Conservation (phyloP, 495 filamentous ascomycete species). For the Copromyces sp. region DNA sequence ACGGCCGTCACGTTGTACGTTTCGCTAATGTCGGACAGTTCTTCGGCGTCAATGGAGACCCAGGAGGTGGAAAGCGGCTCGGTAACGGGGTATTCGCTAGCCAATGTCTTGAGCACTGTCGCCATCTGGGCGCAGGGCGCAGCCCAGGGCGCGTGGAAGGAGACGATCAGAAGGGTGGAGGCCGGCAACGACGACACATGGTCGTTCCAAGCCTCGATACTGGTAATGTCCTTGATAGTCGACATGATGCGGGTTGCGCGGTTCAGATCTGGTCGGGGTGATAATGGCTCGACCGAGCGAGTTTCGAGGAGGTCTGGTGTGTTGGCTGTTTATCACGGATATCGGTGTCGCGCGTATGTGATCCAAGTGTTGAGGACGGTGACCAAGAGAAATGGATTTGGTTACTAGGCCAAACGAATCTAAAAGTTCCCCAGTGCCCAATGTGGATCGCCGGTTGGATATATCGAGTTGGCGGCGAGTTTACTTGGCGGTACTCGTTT, state of each 20-base stretch:
- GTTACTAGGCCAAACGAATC: neutral
- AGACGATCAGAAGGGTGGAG: constrained; percentile 65
- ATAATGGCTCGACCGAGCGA: neutral
- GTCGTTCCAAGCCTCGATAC: constrained; percentile 54
- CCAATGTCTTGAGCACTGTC: constrained; percentile 74
- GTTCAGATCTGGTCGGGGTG: neutral
- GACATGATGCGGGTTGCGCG: constrained; percentile 43
- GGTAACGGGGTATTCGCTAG: constrained; percentile 63
- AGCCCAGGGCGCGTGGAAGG: constrained; percentile 96
- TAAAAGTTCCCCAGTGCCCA: neutral
- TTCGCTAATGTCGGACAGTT: constrained; percentile 77
- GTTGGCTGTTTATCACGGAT: neutral
- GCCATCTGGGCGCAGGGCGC: constrained; percentile 90
- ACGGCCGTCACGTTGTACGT: constrained; percentile 88
- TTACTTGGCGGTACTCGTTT: neutral
- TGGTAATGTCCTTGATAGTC: constrained; percentile 60
- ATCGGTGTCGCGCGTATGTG: neutral
- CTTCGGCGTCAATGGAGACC: constrained; percentile 81
- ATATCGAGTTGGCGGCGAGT: neutral
- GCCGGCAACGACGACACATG: constrained; percentile 54
- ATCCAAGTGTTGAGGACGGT: neutral
- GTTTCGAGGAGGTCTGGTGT: neutral
- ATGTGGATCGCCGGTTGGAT: neutral
- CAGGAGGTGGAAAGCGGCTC: constrained; percentile 62
- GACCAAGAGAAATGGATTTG: neutral